Percentiles rank a stretch among this genome's conserved stretches.
Conservation (phyloP, 2,329 filamentous ascomycete species). For the Pseudogymnoascus sp. region DNA sequence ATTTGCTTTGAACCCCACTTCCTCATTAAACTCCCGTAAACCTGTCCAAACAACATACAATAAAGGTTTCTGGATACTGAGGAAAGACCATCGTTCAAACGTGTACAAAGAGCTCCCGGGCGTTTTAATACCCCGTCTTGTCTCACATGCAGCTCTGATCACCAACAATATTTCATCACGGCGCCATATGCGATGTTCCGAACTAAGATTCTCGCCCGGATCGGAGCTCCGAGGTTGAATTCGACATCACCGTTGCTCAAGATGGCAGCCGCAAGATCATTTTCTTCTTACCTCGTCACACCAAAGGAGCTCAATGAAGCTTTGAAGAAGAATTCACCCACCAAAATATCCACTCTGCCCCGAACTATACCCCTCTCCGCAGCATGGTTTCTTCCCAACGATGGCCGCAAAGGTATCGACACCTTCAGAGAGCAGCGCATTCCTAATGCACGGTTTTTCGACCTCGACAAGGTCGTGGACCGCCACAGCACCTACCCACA, state of each 20-base stretch:
- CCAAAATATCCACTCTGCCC: slow-evolving; percentile 72
- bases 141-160: slow-evolving; percentile 1
- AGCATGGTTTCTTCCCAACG: slow-evolving; percentile 94
- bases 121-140: slow-evolving; percentile 3
- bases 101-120: not conserved
- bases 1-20: slow-evolving; percentile 6
- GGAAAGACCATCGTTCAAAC: not conserved
- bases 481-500: slow-evolving; percentile 84
- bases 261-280: slow-evolving; percentile 42
- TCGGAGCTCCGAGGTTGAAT: slow-evolving; percentile 9
- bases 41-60: not conserved
- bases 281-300: slow-evolving; percentile 80
- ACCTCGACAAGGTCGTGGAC: slow-evolving; percentile 88
- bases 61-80: not conserved
- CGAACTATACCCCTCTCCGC: slow-evolving; percentile 85
- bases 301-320: slow-evolving; percentile 76
- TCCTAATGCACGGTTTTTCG: slow-evolving; percentile 88
- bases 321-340: slow-evolving; percentile 72
- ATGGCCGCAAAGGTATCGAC: slow-evolving; percentile 71
- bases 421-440: slow-evolving; percentile 79
- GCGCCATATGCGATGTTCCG: not conserved
- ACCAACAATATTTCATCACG: not conserved
- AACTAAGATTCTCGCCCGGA: slow-evolving; percentile 10
- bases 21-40: slow-evolving; percentile 10
- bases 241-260: slow-evolving; percentile 17